A percentile compares a stretch with the other conserved stretches of the same genome.
Evolutionary conservation across 78 protist genomes (phyloP).

Genomic region (Dictyostelium capitatum): DNA sequence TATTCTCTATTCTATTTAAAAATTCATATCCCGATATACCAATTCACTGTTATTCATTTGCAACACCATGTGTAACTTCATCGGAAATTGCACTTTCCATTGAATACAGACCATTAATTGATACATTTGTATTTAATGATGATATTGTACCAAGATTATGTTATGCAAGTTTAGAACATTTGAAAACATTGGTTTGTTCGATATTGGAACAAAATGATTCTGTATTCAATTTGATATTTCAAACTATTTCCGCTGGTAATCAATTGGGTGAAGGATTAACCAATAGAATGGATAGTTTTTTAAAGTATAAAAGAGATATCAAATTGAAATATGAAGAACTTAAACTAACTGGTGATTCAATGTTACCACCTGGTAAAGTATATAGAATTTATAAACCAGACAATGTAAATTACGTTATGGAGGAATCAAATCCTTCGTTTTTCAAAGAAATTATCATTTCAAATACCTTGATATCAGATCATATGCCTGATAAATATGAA

Average conservation of each 20-base stretch:
- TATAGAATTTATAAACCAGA: constrained; percentile 68
- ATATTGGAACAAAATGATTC: constrained; percentile 45
- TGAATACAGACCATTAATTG: constrained; percentile 19
- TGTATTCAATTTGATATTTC: constrained; percentile 33
- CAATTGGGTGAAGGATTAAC: constrained; percentile 65
- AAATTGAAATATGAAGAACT: constrained; percentile 9
- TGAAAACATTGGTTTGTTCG: constrained; percentile 29
- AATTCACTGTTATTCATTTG: constrained; percentile 81
- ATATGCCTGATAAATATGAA: constrained; percentile 83
- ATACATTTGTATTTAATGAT: constrained; percentile 69
- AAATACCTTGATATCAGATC: constrained; percentile 67
- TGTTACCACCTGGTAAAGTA: constrained; percentile 79
- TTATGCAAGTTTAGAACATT: constrained; percentile 61
- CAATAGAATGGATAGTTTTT: constrained; percentile 27
- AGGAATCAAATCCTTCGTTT: constrained; percentile 73
- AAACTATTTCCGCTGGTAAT: constrained; percentile 65
- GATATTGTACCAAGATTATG: constrained; percentile 80
- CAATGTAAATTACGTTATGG: constrained; percentile 46
- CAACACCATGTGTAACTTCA: constrained; percentile 69
- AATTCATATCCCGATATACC: constrained; percentile 47
- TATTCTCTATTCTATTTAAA: constrained; percentile 57
- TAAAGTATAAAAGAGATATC: constrained; percentile 45
- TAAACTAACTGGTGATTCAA: neutral
- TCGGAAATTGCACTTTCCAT: constrained; percentile 57
- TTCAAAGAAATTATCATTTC: constrained; percentile 79